Evolutionary conservation across 2,329 filamentous ascomycete genomes (phyloP).

Genomic region (Cercospora sp.): DNA sequence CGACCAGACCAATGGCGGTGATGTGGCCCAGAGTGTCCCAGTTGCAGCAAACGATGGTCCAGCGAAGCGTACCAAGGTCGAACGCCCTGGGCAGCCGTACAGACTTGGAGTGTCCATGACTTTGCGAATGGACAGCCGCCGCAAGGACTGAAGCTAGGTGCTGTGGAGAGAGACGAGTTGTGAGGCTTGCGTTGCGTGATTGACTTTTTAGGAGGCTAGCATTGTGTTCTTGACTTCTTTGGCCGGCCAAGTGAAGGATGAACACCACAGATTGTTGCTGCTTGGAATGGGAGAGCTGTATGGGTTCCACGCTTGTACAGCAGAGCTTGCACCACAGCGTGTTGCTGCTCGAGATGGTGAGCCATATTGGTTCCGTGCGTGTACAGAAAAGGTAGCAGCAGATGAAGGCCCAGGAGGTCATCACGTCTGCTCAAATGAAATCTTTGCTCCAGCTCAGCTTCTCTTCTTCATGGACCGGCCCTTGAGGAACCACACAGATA

Average conservation of each 20-base stretch:
- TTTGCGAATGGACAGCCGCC: neutral
- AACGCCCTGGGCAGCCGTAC: conserved; percentile 2
- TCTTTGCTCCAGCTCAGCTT: neutral
- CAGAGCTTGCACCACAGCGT: neutral
- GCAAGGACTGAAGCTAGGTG: neutral
- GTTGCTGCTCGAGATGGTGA: neutral
- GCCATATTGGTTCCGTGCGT: neutral
- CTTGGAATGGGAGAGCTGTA: neutral
- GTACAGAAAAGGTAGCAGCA: neutral
- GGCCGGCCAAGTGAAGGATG: neutral
- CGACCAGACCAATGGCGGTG: neutral
- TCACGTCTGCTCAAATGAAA: neutral
- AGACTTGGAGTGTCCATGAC: neutral
- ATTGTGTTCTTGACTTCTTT: neutral
- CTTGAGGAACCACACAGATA: neutral
- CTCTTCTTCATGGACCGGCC: neutral
- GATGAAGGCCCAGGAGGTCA: neutral
- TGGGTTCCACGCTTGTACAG: neutral
- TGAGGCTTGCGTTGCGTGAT: neutral
- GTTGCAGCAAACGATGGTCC: neutral
- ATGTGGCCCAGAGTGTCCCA: neutral
- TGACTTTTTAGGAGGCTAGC: neutral
- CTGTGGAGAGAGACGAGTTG: neutral
- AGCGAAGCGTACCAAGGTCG: neutral
- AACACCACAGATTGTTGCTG: neutral